Evolutionary conservation across 2,329 filamentous ascomycete genomes (phyloP).

Genomic region (Nemania abortiva): DNA sequence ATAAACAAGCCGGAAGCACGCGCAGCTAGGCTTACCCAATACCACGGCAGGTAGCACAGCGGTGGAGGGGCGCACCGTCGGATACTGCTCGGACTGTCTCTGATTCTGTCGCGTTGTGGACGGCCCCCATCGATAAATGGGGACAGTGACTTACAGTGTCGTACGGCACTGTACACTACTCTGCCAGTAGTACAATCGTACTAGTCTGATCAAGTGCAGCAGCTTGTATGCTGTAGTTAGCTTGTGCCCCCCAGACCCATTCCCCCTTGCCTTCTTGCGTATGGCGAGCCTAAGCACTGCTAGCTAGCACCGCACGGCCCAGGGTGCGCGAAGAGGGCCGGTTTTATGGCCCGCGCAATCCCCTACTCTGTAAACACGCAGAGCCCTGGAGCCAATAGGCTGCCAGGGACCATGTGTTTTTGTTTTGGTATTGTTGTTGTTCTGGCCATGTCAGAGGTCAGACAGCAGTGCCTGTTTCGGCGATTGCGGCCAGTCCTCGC

Average conservation of each 20-base stretch:
- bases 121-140: background rate
- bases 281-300: background rate
- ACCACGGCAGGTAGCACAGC: background rate
- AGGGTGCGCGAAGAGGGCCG: conserved; percentile 39
- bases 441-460: conserved; percentile 38
- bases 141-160: background rate
- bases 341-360: conserved; percentile 33
- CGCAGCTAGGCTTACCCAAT: conserved; percentile 31
- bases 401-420: conserved; percentile 36
- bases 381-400: conserved; percentile 28
- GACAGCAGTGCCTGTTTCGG: conserved; percentile 30
- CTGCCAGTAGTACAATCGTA: too few relatives aligned
- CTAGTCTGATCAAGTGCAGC: too few relatives aligned
- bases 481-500: conserved; percentile 29
- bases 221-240: too few relatives aligned
- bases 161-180: background rate
- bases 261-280: background rate
- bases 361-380: conserved; percentile 14
- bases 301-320: background rate
- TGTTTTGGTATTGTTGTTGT: conserved; percentile 46
- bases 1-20: conserved; percentile 42
- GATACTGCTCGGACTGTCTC: conserved; percentile 3
- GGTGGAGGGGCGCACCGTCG: background rate
- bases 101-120: conserved; percentile 4
- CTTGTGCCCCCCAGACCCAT: too few relatives aligned